Base-by-base conservation (phyloP, 768 basidiomycete species). In the Thelephora aurantiotincta region DNA sequence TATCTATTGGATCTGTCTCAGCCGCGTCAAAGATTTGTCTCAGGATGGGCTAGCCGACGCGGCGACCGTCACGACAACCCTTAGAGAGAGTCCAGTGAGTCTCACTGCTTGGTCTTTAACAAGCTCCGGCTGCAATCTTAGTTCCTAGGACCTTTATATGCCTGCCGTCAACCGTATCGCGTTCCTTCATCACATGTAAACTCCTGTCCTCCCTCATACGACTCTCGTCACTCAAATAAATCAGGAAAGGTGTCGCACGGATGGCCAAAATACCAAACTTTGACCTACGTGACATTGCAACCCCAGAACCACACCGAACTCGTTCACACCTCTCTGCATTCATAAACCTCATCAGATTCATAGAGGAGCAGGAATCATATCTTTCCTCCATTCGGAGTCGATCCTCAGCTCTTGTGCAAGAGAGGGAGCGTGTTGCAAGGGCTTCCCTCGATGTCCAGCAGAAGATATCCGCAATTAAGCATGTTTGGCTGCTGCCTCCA, bases 281-380 rank as follows among this genome's bases (percentile, higher is more conserved):
- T 60, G 79, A 71, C 52, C 67, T 84, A 46, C 76, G 70, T 53
- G 92, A 96, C 53, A 61, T 94, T 14, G 69, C 70, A 48, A 71
- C 68, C 42, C 92, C 92, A 1, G 82, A 87, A 6, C 66, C 77
- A 22, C 74, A 80, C 36, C 79, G 92, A 23, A 86, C 89, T 0
- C 71, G 82, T 23, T 70, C 74, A 46, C 68, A 85, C 35, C 74
- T 96, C 52, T 88, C 87, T 33, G 89, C 84, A 2, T 84, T 94
- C 54, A 87, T 93, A 68, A 96, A 96, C 64, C 89, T 93, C 60
- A 77, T 90, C 63, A 89, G 88, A 63, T 94, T 92, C 61, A 80
- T 79, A 12, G 84, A 81, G 54, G 83, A 88, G 54, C 80, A 78
- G 54, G 69, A 74, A 35, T 62, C 70, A 2, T 79, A 83, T 50